Conservation (phyloP, 345 rosid species). For the Eucalyptus curtisii region DNA sequence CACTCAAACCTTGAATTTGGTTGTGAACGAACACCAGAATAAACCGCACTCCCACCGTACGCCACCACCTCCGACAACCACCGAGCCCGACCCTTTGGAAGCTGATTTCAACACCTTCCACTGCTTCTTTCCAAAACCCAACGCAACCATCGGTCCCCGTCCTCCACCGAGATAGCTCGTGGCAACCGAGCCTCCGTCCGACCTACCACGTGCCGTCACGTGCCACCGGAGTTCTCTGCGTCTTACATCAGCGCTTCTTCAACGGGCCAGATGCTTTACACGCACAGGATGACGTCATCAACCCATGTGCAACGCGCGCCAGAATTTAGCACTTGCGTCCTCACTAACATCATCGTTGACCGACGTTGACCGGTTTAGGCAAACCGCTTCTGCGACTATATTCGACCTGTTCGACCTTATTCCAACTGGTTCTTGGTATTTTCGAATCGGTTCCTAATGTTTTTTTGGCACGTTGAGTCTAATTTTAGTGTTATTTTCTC, state of each 20-base stretch:
- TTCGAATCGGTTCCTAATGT: neutral
- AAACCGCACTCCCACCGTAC: neutral
- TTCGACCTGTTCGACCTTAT: neutral
- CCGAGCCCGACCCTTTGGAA: too few relatives aligned
- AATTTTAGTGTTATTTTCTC: neutral
- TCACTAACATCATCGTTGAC: neutral
- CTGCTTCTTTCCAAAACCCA: too few relatives aligned
- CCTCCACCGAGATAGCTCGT: accelerated
- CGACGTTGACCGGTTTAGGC: neutral
- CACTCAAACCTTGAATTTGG: accelerated
- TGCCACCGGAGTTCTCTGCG: too few relatives aligned
- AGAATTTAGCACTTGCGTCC: neutral
- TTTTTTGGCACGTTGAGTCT: accelerated
- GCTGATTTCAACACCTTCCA: too few relatives aligned
- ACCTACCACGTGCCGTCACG: too few relatives aligned
- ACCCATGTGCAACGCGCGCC: neutral
- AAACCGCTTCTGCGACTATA: neutral
- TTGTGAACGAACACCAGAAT: neutral
- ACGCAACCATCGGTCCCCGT: neutral
- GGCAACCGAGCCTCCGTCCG: neutral
- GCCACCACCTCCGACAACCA: neutral
- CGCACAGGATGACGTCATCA: neutral
- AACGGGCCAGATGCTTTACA: neutral
- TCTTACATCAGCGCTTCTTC: neutral
- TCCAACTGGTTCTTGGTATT: neutral